Evolutionary conservation across 228 moss, liverwort and hornwort genomes (phyloP), one percentile per base, ranked within the genome.

Genomic region (Sphagnum fallax): DNA sequence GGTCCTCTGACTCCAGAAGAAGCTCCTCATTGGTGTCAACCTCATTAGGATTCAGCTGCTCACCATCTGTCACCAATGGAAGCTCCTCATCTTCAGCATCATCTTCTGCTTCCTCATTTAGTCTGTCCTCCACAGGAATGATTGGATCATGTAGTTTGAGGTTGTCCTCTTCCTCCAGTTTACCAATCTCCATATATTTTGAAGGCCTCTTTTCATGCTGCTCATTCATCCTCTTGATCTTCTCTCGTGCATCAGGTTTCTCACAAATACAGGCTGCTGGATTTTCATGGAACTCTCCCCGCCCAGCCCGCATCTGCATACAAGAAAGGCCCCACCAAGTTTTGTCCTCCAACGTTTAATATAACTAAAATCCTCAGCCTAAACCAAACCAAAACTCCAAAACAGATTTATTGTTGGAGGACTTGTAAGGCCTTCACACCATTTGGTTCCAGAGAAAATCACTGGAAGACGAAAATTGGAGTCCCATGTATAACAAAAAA

Each of bases 221-320:
- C 51, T 66, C 83, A 52, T 76, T 74, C 16, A 72, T 16, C 65
- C 72, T 81, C 70, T 70, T 51, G 7, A 70, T 52, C 50, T 76
- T 81, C 5, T 55, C 55, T 8, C 55, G 55, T 32, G 78, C 83
- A 63, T 83, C 85, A 15, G 84, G 68, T 62, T 69, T 84, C 49
- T 97, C 89, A 76, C 98, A 94, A 49, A 98, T 89, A 68, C 98
- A 98, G 6, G 86, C 79, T 11, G 89, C 80, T 63, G 98, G 98
- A 64, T 93, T 92, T 75, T 94, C 98, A 16, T 98, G 90, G 32
- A 98, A 94, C 69, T 88, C 94, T 61, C 94, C 94, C 58, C 82
- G 87, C 13, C 98, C 98, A 61, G 81, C 75, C 53, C 74, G 80
- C 52, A 78, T 82, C 82, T 98, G 80, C 68, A 78, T 73, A n/a